Percentiles rank a stretch among this genome's conserved stretches.
phyloP scores from a whole-genome alignment of 2,329 filamentous ascomycete genomes.

The Fusarium humuli region DNA sequence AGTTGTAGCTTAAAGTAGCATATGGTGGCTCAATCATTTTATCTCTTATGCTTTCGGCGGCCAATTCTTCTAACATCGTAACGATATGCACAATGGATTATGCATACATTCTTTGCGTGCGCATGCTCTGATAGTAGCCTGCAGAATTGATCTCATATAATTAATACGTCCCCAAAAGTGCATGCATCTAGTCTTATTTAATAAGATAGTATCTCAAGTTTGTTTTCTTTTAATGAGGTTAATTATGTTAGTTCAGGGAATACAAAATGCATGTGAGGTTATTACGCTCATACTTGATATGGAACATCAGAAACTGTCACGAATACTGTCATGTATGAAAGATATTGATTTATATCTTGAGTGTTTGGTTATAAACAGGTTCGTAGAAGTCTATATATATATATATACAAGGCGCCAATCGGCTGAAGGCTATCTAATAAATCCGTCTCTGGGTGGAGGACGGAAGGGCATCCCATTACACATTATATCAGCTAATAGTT shows the following conservation, averaged over 20 bases:
- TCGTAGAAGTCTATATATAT: neutral
- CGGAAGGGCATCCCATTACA: neutral
- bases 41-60: too few species aligned
- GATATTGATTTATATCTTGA: neutral
- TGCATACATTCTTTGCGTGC: too few species aligned
- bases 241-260: neutral
- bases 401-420: neutral
- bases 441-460: neutral
- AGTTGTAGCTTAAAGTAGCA: fast-evolving
- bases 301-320: neutral
- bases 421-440: neutral
- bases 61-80: too few species aligned
- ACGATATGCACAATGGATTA: too few species aligned
- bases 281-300: neutral
- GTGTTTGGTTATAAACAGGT: neutral
- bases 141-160: too few species aligned
- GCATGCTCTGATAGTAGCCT: too few species aligned
- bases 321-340: neutral
- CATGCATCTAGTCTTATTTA: neutral
- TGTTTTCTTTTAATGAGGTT: neutral
- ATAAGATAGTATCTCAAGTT: too few species aligned
- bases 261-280: neutral
- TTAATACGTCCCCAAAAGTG: too few species aligned
- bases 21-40: too few species aligned
- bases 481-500: neutral